Percentiles rank a stretch among this genome's conserved stretches.
phyloP scores from a whole-genome alignment of 2,329 filamentous ascomycete species.

The Fusarium sp. region DNA sequence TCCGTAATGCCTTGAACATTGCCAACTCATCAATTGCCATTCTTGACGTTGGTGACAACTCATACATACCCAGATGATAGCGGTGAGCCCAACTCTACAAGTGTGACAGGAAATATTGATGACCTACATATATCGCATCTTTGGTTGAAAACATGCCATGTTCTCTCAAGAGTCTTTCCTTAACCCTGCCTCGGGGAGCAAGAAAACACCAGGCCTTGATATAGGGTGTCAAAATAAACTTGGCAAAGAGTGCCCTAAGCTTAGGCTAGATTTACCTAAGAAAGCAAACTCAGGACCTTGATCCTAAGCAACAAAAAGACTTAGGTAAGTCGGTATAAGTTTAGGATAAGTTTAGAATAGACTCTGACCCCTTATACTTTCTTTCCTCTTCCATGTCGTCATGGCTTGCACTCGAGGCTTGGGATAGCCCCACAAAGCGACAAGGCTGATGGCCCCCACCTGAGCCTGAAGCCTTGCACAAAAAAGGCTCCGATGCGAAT shows the following conservation, averaged over 20 bases:
- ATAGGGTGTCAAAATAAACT: no score
- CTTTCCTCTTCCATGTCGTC: no score
- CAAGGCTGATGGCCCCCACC: conserved; percentile 38
- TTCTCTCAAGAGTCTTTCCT: neutral
- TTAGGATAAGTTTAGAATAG: no score
- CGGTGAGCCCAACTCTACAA: conserved; percentile 12
- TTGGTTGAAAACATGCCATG: neutral
- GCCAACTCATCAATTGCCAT: conserved; percentile 24
- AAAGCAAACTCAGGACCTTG: no score
- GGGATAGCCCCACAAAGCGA: conserved; percentile 16
- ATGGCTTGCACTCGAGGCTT: conserved; percentile 12
- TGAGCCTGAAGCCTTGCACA: conserved; percentile 40
- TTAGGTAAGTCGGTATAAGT: no score
- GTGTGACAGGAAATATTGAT: neutral
- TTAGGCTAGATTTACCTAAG: no score
- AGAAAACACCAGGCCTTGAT: no score
- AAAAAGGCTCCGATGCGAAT: conserved; percentile 39
- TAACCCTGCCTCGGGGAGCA: no score
- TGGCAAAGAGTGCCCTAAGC: no score
- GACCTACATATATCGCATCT: neutral
- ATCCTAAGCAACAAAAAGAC: no score
- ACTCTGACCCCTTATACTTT: no score
- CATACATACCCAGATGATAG: conserved; percentile 3
- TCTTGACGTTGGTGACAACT: conserved; percentile 20
- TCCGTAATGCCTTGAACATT: neutral